These are phyloP conservation scores for Microascus cirrosus DNA, from an alignment of 2,329 filamentous ascomycete genomes.

Conservation along the genomic window DNA sequence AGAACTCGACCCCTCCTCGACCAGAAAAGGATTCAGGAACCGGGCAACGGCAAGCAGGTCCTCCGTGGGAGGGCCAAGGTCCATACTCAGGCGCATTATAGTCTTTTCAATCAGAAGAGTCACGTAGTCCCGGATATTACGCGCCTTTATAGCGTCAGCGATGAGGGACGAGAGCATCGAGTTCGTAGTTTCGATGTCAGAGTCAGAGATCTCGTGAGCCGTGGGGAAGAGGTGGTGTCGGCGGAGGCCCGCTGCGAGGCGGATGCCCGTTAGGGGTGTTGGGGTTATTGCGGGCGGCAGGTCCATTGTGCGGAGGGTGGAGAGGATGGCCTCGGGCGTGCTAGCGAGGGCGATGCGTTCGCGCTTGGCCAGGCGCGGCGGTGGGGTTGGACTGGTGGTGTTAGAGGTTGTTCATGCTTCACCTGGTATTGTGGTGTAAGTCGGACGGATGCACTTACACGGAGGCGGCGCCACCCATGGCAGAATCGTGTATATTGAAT, in stretches of 20 bases:
- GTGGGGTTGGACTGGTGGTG: neutral
- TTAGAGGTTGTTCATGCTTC: neutral
- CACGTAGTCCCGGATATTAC: conserved; percentile 9
- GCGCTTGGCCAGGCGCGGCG: conserved; percentile 5
- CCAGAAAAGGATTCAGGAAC: conserved; percentile 9
- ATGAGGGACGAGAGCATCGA: neutral
- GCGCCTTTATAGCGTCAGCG: conserved; percentile 3
- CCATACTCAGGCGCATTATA: conserved; percentile 2
- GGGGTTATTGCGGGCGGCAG: conserved; percentile 9
- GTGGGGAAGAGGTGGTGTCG: conserved; percentile 6
- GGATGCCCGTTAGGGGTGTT: conserved; percentile 6
- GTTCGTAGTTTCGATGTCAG: neutral
- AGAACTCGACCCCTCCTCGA: neutral
- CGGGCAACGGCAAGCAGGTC: conserved; percentile 5
- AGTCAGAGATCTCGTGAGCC: neutral
- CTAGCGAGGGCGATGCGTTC: conserved; percentile 7
- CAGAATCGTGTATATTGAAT: neutral
- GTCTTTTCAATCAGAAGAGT: conserved; percentile 7
- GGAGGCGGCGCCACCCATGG: neutral
- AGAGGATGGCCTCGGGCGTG: conserved; percentile 1
- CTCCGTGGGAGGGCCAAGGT: neutral
- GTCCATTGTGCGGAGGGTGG: conserved; percentile 5
- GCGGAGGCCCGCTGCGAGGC: conserved; percentile 4
- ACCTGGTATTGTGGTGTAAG: neutral
- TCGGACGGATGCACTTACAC: neutral